A percentile compares a stretch with the other conserved stretches of the same genome.
Conservation (phyloP, 495 filamentous ascomycete genomes). For the Paragyromitra xinjiangensis region DNA sequence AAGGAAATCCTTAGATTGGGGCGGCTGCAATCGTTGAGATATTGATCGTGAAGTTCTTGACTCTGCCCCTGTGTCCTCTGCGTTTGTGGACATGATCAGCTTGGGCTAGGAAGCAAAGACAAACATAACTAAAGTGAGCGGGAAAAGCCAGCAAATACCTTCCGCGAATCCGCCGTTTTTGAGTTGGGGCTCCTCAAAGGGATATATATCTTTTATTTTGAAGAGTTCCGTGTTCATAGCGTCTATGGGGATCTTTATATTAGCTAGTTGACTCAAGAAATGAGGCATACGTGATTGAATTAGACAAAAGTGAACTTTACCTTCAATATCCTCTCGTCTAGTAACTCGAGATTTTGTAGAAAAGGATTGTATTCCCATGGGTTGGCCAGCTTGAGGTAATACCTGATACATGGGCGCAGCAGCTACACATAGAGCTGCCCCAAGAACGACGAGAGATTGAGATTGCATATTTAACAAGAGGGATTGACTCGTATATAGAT, state of each 20-base stretch:
- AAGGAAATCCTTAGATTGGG: too few species aligned
- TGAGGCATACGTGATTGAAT: too few species aligned
- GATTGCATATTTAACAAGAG: background rate
- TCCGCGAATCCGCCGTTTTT: too few species aligned
- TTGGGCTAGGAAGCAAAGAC: too few species aligned
- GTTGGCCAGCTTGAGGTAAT: background rate
- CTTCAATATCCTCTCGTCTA: background rate
- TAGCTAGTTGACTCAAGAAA: background rate
- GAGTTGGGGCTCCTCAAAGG: too few species aligned
- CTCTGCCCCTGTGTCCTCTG: background rate
- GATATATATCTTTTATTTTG: too few species aligned
- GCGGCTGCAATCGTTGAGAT: too few species aligned
- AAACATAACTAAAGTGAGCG: too few species aligned
- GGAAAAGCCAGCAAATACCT: too few species aligned
- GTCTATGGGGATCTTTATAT: background rate
- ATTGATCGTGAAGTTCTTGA: too few species aligned
- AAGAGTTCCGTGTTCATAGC: too few species aligned
- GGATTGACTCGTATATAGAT: background rate
- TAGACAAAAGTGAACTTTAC: background rate
- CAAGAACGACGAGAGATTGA: background rate
- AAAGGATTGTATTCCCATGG: background rate
- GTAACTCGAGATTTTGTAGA: background rate
- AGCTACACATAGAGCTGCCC: background rate
- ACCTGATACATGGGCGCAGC: constrained; percentile 1
- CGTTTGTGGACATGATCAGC: background rate